phyloP scores from a whole-genome alignment of 1,284 basidiomycete species.

The Rugosomyces carneus region DNA sequence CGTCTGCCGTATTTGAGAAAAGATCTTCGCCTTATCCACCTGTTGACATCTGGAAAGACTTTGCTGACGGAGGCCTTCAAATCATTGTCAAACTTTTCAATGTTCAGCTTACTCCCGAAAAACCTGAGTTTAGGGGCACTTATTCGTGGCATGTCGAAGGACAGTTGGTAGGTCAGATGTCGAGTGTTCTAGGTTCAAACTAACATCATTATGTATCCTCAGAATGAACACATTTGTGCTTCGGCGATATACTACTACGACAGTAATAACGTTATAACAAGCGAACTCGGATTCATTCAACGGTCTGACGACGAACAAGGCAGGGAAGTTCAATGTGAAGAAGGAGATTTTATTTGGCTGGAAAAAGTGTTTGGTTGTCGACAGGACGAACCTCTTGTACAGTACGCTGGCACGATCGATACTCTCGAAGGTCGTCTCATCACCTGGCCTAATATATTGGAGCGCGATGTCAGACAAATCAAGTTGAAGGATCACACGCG shows the following conservation, averaged over 20 bases:
- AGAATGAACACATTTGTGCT: conserved; percentile 43
- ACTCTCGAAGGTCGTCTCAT: conserved; percentile 14
- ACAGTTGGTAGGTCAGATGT: conserved; percentile 25
- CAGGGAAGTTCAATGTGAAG: conserved; percentile 16
- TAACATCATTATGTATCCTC: not conserved
- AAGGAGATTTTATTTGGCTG: conserved; percentile 24
- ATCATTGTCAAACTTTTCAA: conserved; percentile 49
- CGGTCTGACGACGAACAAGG: conserved; percentile 9
- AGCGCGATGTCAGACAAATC: conserved; percentile 14
- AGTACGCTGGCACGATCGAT: conserved; percentile 11
- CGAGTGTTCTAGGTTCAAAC: not conserved
- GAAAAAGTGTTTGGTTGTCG: conserved; percentile 22
- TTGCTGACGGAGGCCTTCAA: conserved; percentile 28
- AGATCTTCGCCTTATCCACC: not conserved
- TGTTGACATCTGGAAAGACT: conserved; percentile 22
- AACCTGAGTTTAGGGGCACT: conserved; percentile 31
- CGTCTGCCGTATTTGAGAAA: not conserved
- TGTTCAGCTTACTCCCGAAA: conserved; percentile 42
- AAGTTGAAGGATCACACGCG: conserved; percentile 21
- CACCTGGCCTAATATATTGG: conserved; percentile 15
- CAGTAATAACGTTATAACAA: conserved; percentile 27
- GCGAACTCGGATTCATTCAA: conserved; percentile 28
- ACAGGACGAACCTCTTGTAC: conserved; percentile 6
- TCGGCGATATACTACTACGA: conserved; percentile 37
- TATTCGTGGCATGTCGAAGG: conserved; percentile 39